Conservation (phyloP, 2,329 filamentous ascomycete genomes). For the Endoconidiophora laricicola region DNA sequence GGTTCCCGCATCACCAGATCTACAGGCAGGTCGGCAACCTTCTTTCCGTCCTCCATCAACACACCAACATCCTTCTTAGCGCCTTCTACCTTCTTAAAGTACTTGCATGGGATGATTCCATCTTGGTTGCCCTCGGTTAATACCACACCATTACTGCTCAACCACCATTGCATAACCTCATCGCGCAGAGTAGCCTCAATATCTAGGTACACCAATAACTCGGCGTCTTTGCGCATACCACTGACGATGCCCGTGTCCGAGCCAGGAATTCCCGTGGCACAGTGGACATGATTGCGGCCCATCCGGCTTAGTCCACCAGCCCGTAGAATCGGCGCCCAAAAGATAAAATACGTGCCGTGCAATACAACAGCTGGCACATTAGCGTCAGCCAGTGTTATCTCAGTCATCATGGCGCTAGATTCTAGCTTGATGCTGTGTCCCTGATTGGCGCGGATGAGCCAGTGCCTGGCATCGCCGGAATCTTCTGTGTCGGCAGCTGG, state of each 20-base stretch:
- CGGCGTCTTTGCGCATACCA: slow-evolving; percentile 64
- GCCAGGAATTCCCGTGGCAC: slow-evolving; percentile 53
- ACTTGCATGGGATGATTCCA: slow-evolving; percentile 46
- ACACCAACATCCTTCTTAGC: slow-evolving; percentile 42
- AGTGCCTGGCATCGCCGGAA: slow-evolving; percentile 41
- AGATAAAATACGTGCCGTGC: slow-evolving; percentile 76
- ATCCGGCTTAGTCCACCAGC: slow-evolving; percentile 66
- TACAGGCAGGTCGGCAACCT: slow-evolving; percentile 49
- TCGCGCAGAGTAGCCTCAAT: slow-evolving; percentile 47
- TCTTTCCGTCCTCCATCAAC: slow-evolving; percentile 54
- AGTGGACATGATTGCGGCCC: slow-evolving; percentile 79
- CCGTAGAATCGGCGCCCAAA: slow-evolving; percentile 59
- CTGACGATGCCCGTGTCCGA: slow-evolving; percentile 39
- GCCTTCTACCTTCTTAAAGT: slow-evolving; percentile 56
- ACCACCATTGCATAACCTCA: slow-evolving; percentile 52
- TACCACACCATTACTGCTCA: slow-evolving; percentile 63
- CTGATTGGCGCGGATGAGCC: slow-evolving; percentile 87
- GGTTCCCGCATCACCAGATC: slow-evolving; percentile 34
- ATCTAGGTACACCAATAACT: slow-evolving; percentile 65
- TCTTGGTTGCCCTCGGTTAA: slow-evolving; percentile 42
- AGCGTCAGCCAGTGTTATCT: slow-evolving; percentile 41
- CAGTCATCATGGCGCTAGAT: slow-evolving; percentile 51
- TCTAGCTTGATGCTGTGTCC: slow-evolving; percentile 73
- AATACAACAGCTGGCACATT: slow-evolving; percentile 53
- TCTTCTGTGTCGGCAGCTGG: slow-evolving; percentile 16